Percentiles rank a stretch among this genome's conserved stretches.
phyloP scores from a whole-genome alignment of 805 yeast species.

The Sugiyamaella valdiviana region DNA sequence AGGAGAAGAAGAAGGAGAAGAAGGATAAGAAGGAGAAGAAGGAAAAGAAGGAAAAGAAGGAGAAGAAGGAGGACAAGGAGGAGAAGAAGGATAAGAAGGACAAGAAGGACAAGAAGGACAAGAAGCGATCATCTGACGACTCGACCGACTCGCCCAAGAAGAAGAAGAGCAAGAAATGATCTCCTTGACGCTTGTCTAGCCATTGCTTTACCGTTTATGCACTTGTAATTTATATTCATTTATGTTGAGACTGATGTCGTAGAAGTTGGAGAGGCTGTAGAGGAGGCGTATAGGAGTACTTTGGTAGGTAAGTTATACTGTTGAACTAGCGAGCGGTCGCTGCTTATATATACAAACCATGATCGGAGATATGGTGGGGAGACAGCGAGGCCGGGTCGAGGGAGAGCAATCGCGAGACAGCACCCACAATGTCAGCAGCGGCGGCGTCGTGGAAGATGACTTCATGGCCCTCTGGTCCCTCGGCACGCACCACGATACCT shows the following conservation, averaged over 20 bases:
- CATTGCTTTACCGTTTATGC: conserved; percentile 12
- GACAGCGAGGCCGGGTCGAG: neutral
- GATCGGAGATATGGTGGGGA: neutral
- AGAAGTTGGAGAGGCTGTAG: too few species aligned
- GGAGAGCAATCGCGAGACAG: conserved; percentile 1
- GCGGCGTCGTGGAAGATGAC: conserved; percentile 17
- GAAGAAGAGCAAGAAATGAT: conserved; percentile 11
- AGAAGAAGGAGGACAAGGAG: conserved; percentile 49
- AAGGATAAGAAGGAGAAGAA: conserved; percentile 43
- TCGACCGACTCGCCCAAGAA: conserved; percentile 19
- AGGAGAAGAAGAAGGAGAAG: conserved; percentile 46
- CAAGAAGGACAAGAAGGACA: conserved; percentile 21
- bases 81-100: conserved; percentile 37
- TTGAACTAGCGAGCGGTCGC: too few species aligned
- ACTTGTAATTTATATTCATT: conserved; percentile 1
- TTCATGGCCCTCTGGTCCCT: conserved; percentile 32
- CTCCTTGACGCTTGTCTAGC: neutral
- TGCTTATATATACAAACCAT: conserved; percentile 6
- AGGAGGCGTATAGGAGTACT: too few species aligned
- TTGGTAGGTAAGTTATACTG: too few species aligned
- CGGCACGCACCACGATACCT: conserved; percentile 27
- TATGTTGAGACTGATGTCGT: neutral
- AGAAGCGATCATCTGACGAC: conserved; percentile 20
- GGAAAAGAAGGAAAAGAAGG: conserved; percentile 45
- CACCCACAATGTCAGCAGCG: conserved; percentile 4